Evolutionary conservation across 2,329 filamentous ascomycete species (phyloP).

Genomic region (Aspergillus sp.): DNA sequence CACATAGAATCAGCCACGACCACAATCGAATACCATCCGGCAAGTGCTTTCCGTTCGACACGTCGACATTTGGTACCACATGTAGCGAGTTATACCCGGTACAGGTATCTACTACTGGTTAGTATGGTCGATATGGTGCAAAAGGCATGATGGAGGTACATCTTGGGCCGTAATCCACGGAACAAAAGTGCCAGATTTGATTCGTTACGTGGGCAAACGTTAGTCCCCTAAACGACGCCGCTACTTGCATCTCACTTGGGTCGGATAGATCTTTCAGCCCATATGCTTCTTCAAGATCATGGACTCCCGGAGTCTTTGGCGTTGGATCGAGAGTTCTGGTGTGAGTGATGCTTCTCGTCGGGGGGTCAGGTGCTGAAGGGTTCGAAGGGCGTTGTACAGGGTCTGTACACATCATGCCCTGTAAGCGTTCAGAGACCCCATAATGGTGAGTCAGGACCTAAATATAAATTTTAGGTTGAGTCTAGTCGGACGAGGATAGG

Average conservation of each 20-base stretch:
- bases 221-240: slow-evolving; percentile 30
- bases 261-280: slow-evolving; percentile 21
- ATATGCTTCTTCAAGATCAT: slow-evolving; percentile 33
- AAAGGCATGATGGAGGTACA: slow-evolving; percentile 45
- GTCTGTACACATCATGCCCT: slow-evolving; percentile 61
- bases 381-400: slow-evolving; percentile 39
- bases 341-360: slow-evolving; percentile 9
- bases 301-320: slow-evolving; percentile 9
- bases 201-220: slow-evolving; percentile 62
- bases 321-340: slow-evolving; percentile 9
- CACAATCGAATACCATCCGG: slow-evolving; percentile 58
- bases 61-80: slow-evolving; percentile 46
- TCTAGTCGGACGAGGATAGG: not conserved
- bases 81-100: slow-evolving; percentile 65
- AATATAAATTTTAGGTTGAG: slow-evolving; percentile 6
- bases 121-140: slow-evolving; percentile 14
- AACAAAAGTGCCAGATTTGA: slow-evolving; percentile 73
- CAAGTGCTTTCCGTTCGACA: slow-evolving; percentile 30
- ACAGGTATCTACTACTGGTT: slow-evolving; percentile 55
- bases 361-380: slow-evolving; percentile 15
- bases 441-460: slow-evolving; percentile 59
- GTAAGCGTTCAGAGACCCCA: slow-evolving; percentile 65
- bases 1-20: slow-evolving; percentile 69
- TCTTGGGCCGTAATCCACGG: slow-evolving; percentile 64
- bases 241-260: slow-evolving; percentile 18